Evolutionary conservation across 176 grass and related monocot genomes (phyloP).

Genomic region (Alopecurus myosuroides): DNA sequence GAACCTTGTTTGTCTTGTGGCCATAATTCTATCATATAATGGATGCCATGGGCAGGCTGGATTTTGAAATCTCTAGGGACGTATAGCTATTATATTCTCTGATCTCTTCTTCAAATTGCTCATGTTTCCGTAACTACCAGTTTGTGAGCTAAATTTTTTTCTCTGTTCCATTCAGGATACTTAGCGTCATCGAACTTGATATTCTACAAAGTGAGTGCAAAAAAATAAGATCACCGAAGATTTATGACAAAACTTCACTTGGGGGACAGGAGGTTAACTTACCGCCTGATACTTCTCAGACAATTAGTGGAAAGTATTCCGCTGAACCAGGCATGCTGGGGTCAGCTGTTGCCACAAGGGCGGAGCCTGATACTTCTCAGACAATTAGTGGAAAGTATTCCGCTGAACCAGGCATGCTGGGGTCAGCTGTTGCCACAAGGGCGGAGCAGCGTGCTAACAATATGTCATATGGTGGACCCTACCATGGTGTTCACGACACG

Average conservation of each 20-base stretch:
- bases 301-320: slow-evolving; percentile 20
- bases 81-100: not conserved
- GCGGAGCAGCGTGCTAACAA: slow-evolving; percentile 32
- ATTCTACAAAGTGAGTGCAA: slow-evolving; percentile 44
- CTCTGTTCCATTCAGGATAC: slow-evolving; percentile 51
- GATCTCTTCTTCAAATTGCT: not conserved
- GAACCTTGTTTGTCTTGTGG: not conserved
- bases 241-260: slow-evolving; percentile 30
- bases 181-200: slow-evolving; percentile 60
- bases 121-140: not conserved
- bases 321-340: slow-evolving; percentile 19
- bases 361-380: not conserved
- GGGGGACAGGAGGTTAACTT: not conserved
- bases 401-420: slow-evolving; percentile 15
- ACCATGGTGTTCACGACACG: slow-evolving; percentile 24
- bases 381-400: slow-evolving; percentile 20
- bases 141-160: not conserved
- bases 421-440: slow-evolving; percentile 32
- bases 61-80: not conserved
- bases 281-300: not conserved
- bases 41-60: not conserved
- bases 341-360: slow-evolving; percentile 30
- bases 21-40: not conserved
- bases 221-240: slow-evolving; percentile 44
- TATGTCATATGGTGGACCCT: slow-evolving; percentile 28